phyloP scores from a whole-genome alignment of 345 rosid genomes.

The Arabidopsis arenosa region DNA sequence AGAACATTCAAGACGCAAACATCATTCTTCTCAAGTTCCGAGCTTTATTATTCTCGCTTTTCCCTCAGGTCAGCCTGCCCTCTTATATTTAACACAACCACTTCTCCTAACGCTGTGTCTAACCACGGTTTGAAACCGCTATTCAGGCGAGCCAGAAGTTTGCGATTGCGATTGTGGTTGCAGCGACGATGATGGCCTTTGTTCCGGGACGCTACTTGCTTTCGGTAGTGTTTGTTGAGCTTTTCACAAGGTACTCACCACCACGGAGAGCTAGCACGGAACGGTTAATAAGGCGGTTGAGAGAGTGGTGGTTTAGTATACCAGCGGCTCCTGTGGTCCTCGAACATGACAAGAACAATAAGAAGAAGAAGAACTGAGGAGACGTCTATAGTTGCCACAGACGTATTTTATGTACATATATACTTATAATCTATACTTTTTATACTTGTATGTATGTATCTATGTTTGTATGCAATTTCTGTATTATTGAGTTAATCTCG shows the following conservation, averaged over 20 bases:
- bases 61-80: conserved; percentile 65
- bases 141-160: conserved; percentile 80
- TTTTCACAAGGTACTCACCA: conserved; percentile 82
- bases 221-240: conserved; percentile 63
- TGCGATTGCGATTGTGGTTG: conserved; percentile 58
- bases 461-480: conserved; percentile 1
- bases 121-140: not conserved
- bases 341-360: conserved; percentile 73
- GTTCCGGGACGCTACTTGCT: conserved; percentile 67
- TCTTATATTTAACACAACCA: not conserved
- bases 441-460: not conserved
- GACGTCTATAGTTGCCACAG: conserved; percentile 9
- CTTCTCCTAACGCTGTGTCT: not conserved
- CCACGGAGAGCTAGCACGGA: conserved; percentile 72
- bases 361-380: conserved; percentile 66
- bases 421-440: conserved; percentile 8
- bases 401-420: conserved; percentile 31
- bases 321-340: conserved; percentile 91
- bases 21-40: conserved; percentile 84
- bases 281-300: conserved; percentile 74
- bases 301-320: conserved; percentile 99
- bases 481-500: not conserved
- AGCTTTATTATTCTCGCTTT: conserved; percentile 69
- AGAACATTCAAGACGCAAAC: conserved; percentile 84
- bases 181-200: conserved; percentile 56